Evolutionary conservation across 1,284 basidiomycete genomes (phyloP).

Genomic region (Porogramme epimiltina): DNA sequence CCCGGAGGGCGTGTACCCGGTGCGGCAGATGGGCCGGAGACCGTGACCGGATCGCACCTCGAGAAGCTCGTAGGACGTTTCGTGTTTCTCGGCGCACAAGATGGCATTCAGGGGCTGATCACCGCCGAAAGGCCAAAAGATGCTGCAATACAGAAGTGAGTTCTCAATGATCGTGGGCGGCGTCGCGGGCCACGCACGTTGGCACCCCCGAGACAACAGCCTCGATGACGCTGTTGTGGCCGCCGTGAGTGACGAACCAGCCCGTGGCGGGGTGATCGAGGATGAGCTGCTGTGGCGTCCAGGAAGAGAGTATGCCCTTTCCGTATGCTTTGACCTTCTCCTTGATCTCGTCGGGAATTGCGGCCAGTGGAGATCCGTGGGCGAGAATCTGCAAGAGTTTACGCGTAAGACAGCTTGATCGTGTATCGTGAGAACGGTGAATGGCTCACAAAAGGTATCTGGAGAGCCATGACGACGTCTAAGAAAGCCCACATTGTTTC

Average conservation of each 20-base stretch:
- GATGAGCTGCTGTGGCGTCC: constrained; percentile 25
- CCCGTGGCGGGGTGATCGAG: constrained; percentile 23
- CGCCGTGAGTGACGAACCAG: constrained; percentile 27
- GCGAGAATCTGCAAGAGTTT: constrained; percentile 21
- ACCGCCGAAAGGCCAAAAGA: constrained; percentile 25
- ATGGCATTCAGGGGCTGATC: constrained; percentile 29
- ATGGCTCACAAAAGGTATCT: constrained; percentile 21
- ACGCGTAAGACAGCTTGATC: not conserved
- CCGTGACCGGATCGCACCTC: constrained; percentile 29
- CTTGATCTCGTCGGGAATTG: constrained; percentile 13
- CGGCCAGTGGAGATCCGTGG: constrained; percentile 19
- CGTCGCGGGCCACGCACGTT: constrained; percentile 7
- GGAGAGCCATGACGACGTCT: constrained; percentile 21
- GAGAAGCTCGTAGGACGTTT: constrained; percentile 31
- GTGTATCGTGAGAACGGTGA: not conserved
- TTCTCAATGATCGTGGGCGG: not conserved
- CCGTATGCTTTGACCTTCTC: constrained; percentile 13
- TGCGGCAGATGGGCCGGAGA: constrained; percentile 18
- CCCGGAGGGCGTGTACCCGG: constrained; percentile 11
- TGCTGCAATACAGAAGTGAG: constrained; percentile 1
- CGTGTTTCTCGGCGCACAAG: constrained; percentile 9
- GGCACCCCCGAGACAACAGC: constrained; percentile 20
- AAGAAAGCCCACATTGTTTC: constrained; percentile 23
- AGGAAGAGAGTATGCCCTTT: constrained; percentile 15
- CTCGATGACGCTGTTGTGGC: constrained; percentile 25